Evolutionary conservation across 495 filamentous ascomycete species (phyloP), one percentile per base, ranked within the genome.

Genomic region (Podospora conica): DNA sequence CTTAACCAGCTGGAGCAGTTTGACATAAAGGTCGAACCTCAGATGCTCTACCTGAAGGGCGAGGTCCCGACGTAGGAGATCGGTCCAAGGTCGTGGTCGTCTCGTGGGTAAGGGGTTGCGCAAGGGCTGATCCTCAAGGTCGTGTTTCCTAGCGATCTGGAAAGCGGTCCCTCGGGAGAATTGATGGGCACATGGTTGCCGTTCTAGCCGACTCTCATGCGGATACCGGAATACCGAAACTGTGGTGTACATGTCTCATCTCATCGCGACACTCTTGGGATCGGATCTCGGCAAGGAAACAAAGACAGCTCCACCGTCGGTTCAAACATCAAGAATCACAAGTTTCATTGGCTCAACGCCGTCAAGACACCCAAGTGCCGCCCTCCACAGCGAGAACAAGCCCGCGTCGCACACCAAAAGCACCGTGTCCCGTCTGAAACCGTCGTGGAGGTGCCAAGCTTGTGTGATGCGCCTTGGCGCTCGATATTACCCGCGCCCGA

Each of bases 381-480:
- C 40, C 40, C 40, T 48, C 40, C 15, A 3, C 3, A 7, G n/a
- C 40, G 7, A 31, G 9, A n/a, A 48, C 15, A 48, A n/a, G 15
- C 15, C 15, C 40, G 18, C 40, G 40, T 48, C 15, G 40, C 40
- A 48, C 18, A n/a, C 40, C 15, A 18, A 48, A 48, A 48, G 40
- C 40, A 48, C 40, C 33, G 40, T 48, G 40, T 48, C 18, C 40
- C 40, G 40, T 48, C 10, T 64, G 63, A 64, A 64, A 64, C 63
- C 25, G 15, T 21, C 54, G 28, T 24, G 53, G 63, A 64, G 63
- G 63, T 55, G 63, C 63, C 63, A 64, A 64, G 63, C 25, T 8
- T 48, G 63, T 64, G 27, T 64, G 63, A 64, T 64, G 23, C 55
- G 33, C 24, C 55, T 64, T 57, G 63, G 54, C 54, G 27, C n/a